phyloP scores from a whole-genome alignment of 2,329 filamentous ascomycete genomes.

The Tolypocladium amazonense region DNA sequence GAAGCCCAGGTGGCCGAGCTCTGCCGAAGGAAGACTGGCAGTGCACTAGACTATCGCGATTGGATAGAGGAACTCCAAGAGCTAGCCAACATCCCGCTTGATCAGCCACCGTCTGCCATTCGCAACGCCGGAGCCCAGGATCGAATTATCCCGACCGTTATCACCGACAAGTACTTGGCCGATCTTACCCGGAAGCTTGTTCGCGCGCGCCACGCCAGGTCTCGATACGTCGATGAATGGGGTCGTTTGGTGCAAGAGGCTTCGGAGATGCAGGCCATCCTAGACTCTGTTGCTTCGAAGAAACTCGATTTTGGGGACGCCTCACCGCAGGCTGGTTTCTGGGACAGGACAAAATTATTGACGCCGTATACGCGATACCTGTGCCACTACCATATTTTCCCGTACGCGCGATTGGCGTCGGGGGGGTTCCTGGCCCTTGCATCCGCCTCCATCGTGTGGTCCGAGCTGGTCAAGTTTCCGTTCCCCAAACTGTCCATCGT shows the following conservation, averaged over 20 bases:
- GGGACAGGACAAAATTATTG: constrained; percentile 48
- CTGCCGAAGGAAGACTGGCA: constrained; percentile 69
- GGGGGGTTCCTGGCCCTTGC: constrained; percentile 63
- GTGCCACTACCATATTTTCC: constrained; percentile 63
- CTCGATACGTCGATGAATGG: constrained; percentile 81
- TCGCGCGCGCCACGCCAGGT: constrained; percentile 71
- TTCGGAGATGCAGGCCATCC: constrained; percentile 63
- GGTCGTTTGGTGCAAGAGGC: constrained; percentile 66
- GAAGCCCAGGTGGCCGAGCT: constrained; percentile 74
- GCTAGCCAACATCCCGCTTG: constrained; percentile 58
- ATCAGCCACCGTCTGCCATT: constrained; percentile 31
- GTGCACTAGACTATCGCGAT: constrained; percentile 65
- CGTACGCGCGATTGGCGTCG: constrained; percentile 51
- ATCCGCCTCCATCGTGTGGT: constrained; percentile 82
- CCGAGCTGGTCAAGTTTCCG: constrained; percentile 79
- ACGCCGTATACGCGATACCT: constrained; percentile 77
- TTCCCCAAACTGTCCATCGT: constrained; percentile 65
- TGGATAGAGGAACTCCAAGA: constrained; percentile 96
- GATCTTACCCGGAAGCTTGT: constrained; percentile 76
- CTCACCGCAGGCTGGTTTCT: constrained; percentile 42
- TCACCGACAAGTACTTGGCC: constrained; percentile 88
- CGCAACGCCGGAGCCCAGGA: constrained; percentile 30
- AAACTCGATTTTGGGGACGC: constrained; percentile 63
- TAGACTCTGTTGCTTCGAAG: constrained; percentile 74
- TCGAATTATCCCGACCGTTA: constrained; percentile 59